A percentile compares a stretch with the other conserved stretches of the same genome.
These are phyloP conservation scores for Blastobotrys illinoisensis DNA, from an alignment of 1,139 yeast species.

Conservation along the genomic window DNA sequence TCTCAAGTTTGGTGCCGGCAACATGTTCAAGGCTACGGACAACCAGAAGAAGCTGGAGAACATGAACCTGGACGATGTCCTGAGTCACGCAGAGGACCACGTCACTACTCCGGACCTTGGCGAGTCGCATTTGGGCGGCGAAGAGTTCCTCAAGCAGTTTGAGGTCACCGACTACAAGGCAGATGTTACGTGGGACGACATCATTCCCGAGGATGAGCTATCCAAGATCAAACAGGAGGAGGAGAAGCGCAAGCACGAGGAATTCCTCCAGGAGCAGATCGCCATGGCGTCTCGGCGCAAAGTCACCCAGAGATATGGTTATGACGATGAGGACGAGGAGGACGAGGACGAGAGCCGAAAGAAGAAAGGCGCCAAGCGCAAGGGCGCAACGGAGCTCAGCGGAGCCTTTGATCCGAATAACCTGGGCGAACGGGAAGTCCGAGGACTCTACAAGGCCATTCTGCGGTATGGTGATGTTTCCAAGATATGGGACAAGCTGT, in stretches of 20 bases:
- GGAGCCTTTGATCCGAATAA: conserved; percentile 45
- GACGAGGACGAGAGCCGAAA: conserved; percentile 35
- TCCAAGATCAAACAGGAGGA: conserved; percentile 87
- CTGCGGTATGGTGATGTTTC: conserved; percentile 76
- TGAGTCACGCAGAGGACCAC: conserved; percentile 96
- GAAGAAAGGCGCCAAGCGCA: conserved; percentile 28
- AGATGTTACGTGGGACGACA: conserved; percentile 98
- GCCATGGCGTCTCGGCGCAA: conserved; percentile 79
- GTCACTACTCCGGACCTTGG: conserved; percentile 94
- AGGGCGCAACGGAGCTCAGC: conserved; percentile 20
- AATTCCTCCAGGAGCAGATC: conserved; percentile 80
- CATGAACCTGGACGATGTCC: conserved; percentile 90
- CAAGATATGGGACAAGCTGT: conserved; percentile 79
- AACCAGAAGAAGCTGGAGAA: conserved; percentile 94
- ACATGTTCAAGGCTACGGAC: conserved; percentile 85
- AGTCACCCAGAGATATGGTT: conserved; percentile 46
- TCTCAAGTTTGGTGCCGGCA: conserved; percentile 95
- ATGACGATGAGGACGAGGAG: conserved; percentile 35
- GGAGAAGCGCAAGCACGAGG: conserved; percentile 78
- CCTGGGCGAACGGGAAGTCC: conserved; percentile 78
- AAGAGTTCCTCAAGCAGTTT: conserved; percentile 92
- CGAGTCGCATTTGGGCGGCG: conserved; percentile 95
- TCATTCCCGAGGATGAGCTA: conserved; percentile 92
- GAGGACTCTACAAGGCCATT: conserved; percentile 80
- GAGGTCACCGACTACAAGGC: conserved; percentile 99